Evolutionary conservation across 2,329 filamentous ascomycete genomes (phyloP).

Genomic region (Teratosphaeria gauchensis): DNA sequence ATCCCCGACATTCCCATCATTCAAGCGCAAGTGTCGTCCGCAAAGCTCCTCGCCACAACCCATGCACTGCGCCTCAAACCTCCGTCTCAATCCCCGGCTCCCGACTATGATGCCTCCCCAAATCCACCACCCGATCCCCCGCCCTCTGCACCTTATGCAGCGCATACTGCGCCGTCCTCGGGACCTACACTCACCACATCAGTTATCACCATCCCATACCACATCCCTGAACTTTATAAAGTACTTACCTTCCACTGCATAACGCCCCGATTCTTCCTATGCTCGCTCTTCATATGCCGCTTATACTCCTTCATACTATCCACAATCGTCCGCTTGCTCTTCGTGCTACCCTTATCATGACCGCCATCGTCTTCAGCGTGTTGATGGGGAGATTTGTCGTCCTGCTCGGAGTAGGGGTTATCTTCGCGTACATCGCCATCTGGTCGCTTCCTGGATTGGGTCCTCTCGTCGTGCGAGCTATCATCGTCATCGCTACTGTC

Average conservation of each 20-base stretch:
- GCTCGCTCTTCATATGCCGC: conserved; percentile 48
- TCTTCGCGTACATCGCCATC: background rate
- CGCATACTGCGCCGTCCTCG: conserved; percentile 46
- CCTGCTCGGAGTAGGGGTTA: background rate
- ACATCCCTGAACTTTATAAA: no score
- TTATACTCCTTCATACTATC: conserved; percentile 52
- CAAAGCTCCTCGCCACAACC: no score
- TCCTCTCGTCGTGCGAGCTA: background rate
- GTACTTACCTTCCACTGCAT: conserved; percentile 62
- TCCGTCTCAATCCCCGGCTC: conserved; percentile 58
- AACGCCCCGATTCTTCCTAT: conserved; percentile 56
- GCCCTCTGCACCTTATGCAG: conserved; percentile 48
- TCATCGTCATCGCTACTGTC: conserved; percentile 5
- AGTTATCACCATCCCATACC: no score
- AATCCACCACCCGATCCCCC: conserved; percentile 31
- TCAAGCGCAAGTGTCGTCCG: no score
- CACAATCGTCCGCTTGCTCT: conserved; percentile 27
- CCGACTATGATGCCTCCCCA: conserved; percentile 53
- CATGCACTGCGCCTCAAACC: conserved; percentile 35
- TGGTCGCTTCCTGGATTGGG: background rate
- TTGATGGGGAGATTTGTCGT: background rate
- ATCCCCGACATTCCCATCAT: no score
- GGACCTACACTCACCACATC: conserved; percentile 23
- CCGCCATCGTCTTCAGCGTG: background rate
- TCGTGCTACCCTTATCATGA: conserved; percentile 8